These are phyloP conservation scores for Pseudofabraea citricarpa DNA, from an alignment of 2,329 filamentous ascomycete species.

Conservation along the genomic window DNA sequence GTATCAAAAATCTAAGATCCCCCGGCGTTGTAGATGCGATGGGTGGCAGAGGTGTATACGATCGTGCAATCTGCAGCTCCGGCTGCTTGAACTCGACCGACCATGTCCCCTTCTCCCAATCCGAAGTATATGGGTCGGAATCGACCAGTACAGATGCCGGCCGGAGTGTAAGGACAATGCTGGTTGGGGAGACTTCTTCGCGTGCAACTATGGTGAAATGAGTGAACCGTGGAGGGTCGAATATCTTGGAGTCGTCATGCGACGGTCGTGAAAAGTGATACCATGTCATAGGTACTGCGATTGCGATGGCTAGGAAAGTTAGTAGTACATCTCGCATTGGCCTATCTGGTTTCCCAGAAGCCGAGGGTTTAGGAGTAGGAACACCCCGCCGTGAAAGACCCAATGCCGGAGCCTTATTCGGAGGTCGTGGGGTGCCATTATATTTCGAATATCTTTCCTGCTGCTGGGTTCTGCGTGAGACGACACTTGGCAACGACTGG, in stretches of 20 bases:
- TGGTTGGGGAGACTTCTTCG: constrained; percentile 60
- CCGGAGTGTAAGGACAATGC: constrained; percentile 62
- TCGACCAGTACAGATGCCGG: constrained; percentile 26
- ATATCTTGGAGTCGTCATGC: constrained; percentile 16
- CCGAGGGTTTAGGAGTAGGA: too few relatives aligned
- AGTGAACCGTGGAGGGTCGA: constrained; percentile 58
- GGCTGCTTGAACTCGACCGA: constrained; percentile 93
- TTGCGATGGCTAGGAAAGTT: neutral
- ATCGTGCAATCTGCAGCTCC: constrained; percentile 82
- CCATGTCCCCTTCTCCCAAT: constrained; percentile 67
- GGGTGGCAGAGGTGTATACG: constrained; percentile 83
- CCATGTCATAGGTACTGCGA: neutral
- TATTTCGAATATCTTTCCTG: too few relatives aligned
- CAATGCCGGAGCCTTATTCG: too few relatives aligned
- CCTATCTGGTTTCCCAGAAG: too few relatives aligned
- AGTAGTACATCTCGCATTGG: too few relatives aligned
- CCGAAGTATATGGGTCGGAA: constrained; percentile 33
- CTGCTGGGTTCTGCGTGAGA: too few relatives aligned
- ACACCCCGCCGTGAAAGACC: too few relatives aligned
- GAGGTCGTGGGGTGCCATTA: too few relatives aligned
- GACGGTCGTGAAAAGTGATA: neutral
- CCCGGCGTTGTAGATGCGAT: constrained; percentile 27
- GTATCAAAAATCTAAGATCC: constrained; percentile 67
- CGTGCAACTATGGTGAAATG: constrained; percentile 60
- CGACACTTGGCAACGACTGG: too few relatives aligned